Conservation (phyloP, 495 filamentous ascomycete species). For the Xylaria telfairii region DNA sequence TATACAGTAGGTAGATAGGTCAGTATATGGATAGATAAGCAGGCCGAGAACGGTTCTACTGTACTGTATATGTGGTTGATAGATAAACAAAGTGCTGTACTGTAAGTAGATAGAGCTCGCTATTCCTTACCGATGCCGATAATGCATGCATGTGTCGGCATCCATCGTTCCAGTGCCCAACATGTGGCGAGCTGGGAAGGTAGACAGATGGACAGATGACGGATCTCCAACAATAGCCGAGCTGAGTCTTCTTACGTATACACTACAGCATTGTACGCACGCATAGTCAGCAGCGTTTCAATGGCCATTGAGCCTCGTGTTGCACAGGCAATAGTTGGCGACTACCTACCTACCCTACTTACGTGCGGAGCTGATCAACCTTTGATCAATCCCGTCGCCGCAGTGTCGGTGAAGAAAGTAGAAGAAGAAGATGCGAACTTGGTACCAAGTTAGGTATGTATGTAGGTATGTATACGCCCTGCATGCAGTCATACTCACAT, state of each 20-base stretch:
- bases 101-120: neutral
- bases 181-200: no score
- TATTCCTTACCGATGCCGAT: neutral
- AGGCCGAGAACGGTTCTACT: no score
- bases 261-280: no score
- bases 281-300: neutral
- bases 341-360: no score
- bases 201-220: neutral
- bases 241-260: slow-evolving; percentile 5
- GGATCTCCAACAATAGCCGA: slow-evolving; percentile 11
- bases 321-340: slow-evolving; percentile 21
- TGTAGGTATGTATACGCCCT: neutral
- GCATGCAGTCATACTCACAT: slow-evolving; percentile 9
- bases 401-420: slow-evolving; percentile 5
- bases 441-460: neutral
- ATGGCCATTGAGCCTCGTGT: neutral
- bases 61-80: neutral
- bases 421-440: neutral
- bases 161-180: neutral
- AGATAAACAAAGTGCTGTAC: neutral
- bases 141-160: slow-evolving; percentile 21
- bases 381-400: neutral
- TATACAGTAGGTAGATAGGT: neutral
- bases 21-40: neutral
- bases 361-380: neutral